Conservation (phyloP, 306 rosid genomes). For the Malus sieversii region DNA sequence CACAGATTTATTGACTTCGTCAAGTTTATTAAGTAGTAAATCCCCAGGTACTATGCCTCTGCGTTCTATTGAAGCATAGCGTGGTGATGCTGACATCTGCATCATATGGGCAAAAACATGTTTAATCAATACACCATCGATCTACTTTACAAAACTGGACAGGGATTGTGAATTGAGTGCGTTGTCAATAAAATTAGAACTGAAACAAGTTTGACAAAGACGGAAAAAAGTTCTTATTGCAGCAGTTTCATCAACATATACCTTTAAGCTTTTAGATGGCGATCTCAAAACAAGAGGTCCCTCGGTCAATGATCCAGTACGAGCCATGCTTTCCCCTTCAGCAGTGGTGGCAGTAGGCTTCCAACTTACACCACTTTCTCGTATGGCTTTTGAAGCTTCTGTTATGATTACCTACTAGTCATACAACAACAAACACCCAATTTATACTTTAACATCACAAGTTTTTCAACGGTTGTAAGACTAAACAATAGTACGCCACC, state of each 20-base stretch:
- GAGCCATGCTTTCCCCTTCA: conserved; percentile 40
- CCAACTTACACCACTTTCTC: conserved; percentile 40
- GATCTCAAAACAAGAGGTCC: conserved; percentile 57
- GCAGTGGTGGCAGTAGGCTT: conserved; percentile 25
- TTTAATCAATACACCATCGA: neutral
- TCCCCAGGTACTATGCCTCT: conserved; percentile 42
- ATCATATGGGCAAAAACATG: neutral
- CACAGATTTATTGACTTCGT: conserved; percentile 76
- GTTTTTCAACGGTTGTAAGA: neutral
- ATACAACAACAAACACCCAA: conserved; percentile 11
- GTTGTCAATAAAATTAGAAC: no score
- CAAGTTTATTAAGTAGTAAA: conserved; percentile 57
- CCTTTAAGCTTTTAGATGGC: conserved; percentile 72
- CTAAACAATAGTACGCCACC: neutral
- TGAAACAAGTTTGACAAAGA: neutral
- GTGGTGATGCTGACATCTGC: conserved; percentile 55
- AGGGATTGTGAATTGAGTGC: neutral
- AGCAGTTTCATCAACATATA: neutral
- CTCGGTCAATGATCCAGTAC: conserved; percentile 33
- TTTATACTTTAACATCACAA: conserved; percentile 1
- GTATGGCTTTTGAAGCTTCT: conserved; percentile 60
- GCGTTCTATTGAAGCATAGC: conserved; percentile 39
- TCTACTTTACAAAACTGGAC: neutral
- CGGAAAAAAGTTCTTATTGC: neutral
- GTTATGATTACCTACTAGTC: conserved; percentile 56